Conservation (phyloP, 2,329 filamentous ascomycete species). For the Botrytis cinerea region DNA sequence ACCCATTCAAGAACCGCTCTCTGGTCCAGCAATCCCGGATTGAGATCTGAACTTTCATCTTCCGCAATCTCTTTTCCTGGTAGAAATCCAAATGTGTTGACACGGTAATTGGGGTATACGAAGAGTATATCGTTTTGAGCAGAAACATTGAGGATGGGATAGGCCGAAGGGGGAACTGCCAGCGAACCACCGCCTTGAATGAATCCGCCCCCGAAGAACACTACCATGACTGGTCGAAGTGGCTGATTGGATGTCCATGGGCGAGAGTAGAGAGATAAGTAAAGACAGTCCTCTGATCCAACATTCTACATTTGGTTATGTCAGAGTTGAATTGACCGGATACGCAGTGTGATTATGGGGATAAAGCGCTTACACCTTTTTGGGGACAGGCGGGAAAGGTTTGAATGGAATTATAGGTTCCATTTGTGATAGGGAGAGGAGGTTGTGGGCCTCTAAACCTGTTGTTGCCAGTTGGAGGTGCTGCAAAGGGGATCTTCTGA, state of each 20-base stretch:
- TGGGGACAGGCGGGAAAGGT: constrained; percentile 60
- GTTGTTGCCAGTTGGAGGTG: constrained; percentile 57
- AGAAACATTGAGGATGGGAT: constrained; percentile 59
- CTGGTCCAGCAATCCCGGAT: constrained; percentile 65
- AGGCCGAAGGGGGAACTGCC: constrained; percentile 56
- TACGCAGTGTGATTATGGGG: neutral
- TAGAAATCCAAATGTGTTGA: constrained; percentile 70
- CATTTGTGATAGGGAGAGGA: constrained; percentile 49
- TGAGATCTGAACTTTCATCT: constrained; percentile 55
- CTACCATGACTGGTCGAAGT: constrained; percentile 58
- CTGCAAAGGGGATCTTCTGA: constrained; percentile 62
- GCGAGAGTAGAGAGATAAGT: constrained; percentile 60
- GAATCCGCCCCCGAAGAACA: constrained; percentile 63
- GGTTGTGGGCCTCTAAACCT: constrained; percentile 63
- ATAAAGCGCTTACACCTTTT: constrained; percentile 47
- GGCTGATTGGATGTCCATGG: constrained; percentile 52
- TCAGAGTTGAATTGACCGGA: neutral
- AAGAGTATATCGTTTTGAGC: constrained; percentile 52
- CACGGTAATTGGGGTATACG: constrained; percentile 63
- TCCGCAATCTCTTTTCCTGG: constrained; percentile 54
- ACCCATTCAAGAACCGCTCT: constrained; percentile 60
- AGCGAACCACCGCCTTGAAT: constrained; percentile 59
- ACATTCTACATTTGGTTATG: constrained; percentile 44
- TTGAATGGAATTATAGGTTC: constrained; percentile 56
- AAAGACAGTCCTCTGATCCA: constrained; percentile 61